Base-by-base conservation (phyloP, 371 early-diverging fungal species). In the Chytridiales sp. region DNA sequence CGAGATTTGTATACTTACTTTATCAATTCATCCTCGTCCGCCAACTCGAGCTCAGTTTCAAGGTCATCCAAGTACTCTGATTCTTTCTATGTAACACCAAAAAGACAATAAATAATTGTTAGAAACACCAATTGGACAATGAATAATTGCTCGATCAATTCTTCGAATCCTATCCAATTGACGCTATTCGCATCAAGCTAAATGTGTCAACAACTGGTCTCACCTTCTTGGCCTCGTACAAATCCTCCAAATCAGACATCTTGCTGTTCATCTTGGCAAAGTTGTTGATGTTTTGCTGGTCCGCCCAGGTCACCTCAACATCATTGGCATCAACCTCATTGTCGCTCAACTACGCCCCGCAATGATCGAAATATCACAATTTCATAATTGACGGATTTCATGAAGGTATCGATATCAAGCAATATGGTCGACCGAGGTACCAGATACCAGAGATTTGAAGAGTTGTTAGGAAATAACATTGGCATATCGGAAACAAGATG, bases 31-130 rank as follows among this genome's bases (percentile, higher is more conserved):
- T 93, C 94, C 65, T 95, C 96, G 67, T 95, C 95, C 0, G 87
- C 86, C 11, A 97, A 78, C 73, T 97, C 96, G 1, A 95, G 77
- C 72, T 97, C 98, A 68, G 75, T 73, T 3, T 85, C 74, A 21
- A 96, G 84, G 70, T 97, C 98, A 53, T 96, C 94, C 44, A 95
- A 76, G 62, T 90, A 93, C 66, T 95, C 96, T 62, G 88, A 86
- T 67, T 96, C 96, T 26, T 77, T 78, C 78, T 78, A 55, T 56
- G 49, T n/a, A 46, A 15, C 3, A 43, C 9, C 11, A 47, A 46
- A 53, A 40, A 40, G 27, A 53, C 3, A 21, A 21, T 22, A 52
- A 56, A 58, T 59, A 19, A 4, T 27, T 31, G 19, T 5, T 9
- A 4, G 4, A 48, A 5, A 21, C 44, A 44, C 8, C 44, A 6